Evolutionary conservation across 2,329 filamentous ascomycete genomes (phyloP), one percentile per base, ranked within the genome.

Genomic region (Phyllosticta citribraziliensis): DNA sequence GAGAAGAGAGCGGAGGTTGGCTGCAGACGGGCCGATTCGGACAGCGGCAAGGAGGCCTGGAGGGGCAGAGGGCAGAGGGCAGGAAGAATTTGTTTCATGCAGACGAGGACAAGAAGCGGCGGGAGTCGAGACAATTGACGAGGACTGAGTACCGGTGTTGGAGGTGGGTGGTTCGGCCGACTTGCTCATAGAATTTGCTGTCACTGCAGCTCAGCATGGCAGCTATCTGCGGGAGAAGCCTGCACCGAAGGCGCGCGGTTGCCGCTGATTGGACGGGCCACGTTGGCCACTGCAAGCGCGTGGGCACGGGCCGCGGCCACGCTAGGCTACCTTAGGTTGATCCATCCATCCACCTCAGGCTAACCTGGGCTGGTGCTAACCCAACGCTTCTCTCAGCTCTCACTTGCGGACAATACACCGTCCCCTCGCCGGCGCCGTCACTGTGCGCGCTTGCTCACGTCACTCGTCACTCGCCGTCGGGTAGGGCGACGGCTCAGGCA

Each of bases 171-270:
- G 25, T 20, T 25, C 50, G 58, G 58, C 40, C 57, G 52, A 40
- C 24, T 35, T 27, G 19, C 57, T 35, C 53, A 47, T 11, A 35
- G 24, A 22, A 51, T 14, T 54, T 54, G 52, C 52, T 55, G 58
- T 61, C 25, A 55, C 50, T 54, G 47, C 54, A 52, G 53, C n/a
- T n/a, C n/a, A n/a, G n/a, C n/a, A n/a, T n/a, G n/a, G n/a, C 27
- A 50, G 27, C 57, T 61, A 50, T 55, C 47, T 33, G 40, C 35
- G 24, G 52, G 24, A 22, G 22, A 22, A 22, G 22, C 22, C 22
- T 61, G 59, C 59, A 61, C 57, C 59, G 59, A 61, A 61, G 52
- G 25, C 55, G 55, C 59, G 56, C 24, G 11, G 20, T 30, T 22
- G 47, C 22, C 53, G 33, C 20, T 60, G 24, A 60, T 54, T 60